Evolutionary conservation across 257 asterid genomes (phyloP).

Genomic region (Ligustrum vulgare): DNA sequence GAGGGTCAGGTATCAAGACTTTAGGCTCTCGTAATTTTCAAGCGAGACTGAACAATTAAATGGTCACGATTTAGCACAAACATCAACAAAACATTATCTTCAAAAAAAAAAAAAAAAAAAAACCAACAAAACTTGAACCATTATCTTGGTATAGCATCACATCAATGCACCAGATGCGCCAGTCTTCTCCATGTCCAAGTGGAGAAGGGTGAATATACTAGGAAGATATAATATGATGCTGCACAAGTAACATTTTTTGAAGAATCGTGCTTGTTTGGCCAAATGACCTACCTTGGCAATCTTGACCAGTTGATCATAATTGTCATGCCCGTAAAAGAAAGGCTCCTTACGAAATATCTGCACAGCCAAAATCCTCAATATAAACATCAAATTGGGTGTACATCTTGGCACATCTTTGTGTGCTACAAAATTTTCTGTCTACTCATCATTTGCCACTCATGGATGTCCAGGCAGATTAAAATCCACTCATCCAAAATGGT

Average conservation of each 20-base stretch:
- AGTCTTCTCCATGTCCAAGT: not conserved
- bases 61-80: not conserved
- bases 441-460: conserved; percentile 13
- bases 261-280: not conserved
- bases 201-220: not conserved
- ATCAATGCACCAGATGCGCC: not conserved
- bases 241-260: not conserved
- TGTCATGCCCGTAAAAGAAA: conserved; percentile 90
- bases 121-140: not conserved
- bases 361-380: conserved; percentile 26
- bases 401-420: not conserved
- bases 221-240: not conserved
- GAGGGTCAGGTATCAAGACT: not conserved
- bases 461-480: conserved; percentile 5
- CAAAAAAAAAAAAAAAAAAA: too few relatives aligned
- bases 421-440: not conserved
- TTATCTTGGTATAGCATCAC: not conserved
- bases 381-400: conserved; percentile 36
- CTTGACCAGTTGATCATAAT: conserved; percentile 86
- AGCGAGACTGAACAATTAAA: not conserved
- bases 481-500: not conserved
- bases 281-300: conserved; percentile 68
- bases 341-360: conserved; percentile 95
- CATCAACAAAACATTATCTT: not conserved
- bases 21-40: not conserved